Evolutionary conservation across 2,329 filamentous ascomycete species (phyloP).

Genomic region (Ilyonectria robusta): DNA sequence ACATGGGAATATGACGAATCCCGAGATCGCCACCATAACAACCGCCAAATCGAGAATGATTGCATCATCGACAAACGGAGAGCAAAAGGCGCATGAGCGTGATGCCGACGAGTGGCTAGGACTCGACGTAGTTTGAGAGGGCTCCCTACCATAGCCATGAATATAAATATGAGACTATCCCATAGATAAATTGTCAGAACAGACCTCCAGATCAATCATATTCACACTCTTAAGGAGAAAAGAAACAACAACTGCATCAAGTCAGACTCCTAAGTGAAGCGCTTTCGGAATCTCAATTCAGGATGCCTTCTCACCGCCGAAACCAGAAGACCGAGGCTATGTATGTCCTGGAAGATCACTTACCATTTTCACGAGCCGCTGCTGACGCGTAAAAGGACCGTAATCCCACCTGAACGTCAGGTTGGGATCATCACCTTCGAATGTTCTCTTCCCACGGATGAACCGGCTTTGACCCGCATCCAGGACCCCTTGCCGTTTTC

Average conservation of each 20-base stretch:
- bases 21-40: neutral
- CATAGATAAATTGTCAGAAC: neutral
- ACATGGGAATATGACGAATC: neutral
- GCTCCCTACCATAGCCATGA: neutral
- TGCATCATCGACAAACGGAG: neutral
- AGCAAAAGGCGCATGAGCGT: neutral
- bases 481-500: conserved; percentile 9
- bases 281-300: neutral
- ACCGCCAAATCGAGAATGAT: neutral
- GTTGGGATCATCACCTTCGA: conserved; percentile 1
- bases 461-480: conserved; percentile 6
- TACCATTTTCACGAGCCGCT: neutral
- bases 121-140: neutral
- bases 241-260: neutral
- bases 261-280: neutral
- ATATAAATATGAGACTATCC: conserved; percentile 12
- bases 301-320: conserved; percentile 2
- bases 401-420: neutral
- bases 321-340: neutral
- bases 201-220: neutral
- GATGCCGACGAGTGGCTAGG: neutral
- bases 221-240: neutral
- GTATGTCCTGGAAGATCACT: neutral
- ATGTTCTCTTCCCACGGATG: conserved; percentile 3
- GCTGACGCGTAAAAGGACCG: conserved; percentile 1